Base-by-base conservation (phyloP, 2,329 filamentous ascomycete species). In the Fusarium torulosum region DNA sequence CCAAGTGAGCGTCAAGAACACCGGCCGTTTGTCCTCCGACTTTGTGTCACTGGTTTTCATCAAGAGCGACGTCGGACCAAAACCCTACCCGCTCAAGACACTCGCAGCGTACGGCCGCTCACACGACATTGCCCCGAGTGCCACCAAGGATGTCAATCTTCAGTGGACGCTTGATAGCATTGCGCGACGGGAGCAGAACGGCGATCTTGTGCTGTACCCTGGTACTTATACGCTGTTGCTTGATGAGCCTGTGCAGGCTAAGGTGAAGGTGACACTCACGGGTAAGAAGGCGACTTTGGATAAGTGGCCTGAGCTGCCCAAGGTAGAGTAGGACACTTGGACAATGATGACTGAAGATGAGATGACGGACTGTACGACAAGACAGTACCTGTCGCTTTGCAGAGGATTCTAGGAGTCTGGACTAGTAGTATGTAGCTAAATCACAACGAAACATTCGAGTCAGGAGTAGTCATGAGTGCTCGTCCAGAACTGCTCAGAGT, bases 101-200 rank as follows among this genome's bases (percentile, higher is more conserved):
- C 45, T 61, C 2, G 55, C 55, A 2, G 55, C 58, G 1, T 60
- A 61, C 10, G 23, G 38, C 0, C 58, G 58, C 1, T 60, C 42
- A 0, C 25, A 60, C 0, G 55, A 53, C 2, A 38, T 61, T 6
- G 42, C 29, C 2, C 40, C 58, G 0, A 17, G 40, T 2, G 29
- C 40, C 0, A 35, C 45, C 0, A 60, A 53, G 17, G 33, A 53
- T 1, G 20, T 53, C 1, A 29, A 29, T 9, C 17, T 61, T 0
- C 20, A 45, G 3, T 61, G 58, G 58, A 60, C 58, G 1, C 10
- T 60, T 33, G 58, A 61, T 9, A 61, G 53, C 0, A 61, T 60
- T 15, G 58, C 58, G 0, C 21, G 58, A n/a, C 15, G 58, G 0
- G 55, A 38, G 3, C 29, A 45, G 25, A 61, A 60, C 3, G 58